Conservation (phyloP, 805 yeast genomes). For the Wickerhamomyces silvicola region DNA sequence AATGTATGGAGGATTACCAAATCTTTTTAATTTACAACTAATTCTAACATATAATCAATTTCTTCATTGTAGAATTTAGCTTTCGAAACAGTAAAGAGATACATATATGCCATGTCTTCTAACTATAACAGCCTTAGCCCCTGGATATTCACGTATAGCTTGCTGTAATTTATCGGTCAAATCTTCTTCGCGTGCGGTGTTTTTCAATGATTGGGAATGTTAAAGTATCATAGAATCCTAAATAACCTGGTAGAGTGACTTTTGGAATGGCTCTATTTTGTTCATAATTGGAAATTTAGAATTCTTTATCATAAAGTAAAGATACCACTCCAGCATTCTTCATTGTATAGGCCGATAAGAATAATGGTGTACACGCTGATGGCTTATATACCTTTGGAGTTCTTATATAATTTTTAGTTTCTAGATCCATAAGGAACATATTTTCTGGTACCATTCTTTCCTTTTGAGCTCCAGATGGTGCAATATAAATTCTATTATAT, state of each 20-base stretch:
- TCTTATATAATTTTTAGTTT: constrained; percentile 44
- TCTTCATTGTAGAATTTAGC: constrained; percentile 93
- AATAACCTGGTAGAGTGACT: constrained; percentile 44
- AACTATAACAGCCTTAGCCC: constrained; percentile 79
- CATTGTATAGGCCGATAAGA: constrained; percentile 58
- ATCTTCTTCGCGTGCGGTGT: constrained; percentile 84
- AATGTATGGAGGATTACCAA: constrained; percentile 51
- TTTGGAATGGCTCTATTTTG: constrained; percentile 87
- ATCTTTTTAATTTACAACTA: constrained; percentile 78
- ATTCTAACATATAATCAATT: constrained; percentile 77
- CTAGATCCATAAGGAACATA: constrained; percentile 67
- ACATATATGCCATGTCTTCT: constrained; percentile 92
- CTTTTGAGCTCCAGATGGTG: constrained; percentile 96
- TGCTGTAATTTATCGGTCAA: constrained; percentile 57
- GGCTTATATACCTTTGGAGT: constrained; percentile 70
- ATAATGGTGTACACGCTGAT: constrained; percentile 91
- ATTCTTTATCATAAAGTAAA: constrained; percentile 60
- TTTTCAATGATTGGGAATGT: constrained; percentile 87
- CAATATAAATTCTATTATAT: constrained; percentile 56
- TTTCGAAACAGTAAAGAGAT: constrained; percentile 92
- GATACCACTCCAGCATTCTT: constrained; percentile 82
- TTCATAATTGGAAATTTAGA: constrained; percentile 74
- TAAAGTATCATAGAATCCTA: constrained; percentile 67
- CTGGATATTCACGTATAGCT: constrained; percentile 66
- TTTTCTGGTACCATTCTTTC: constrained; percentile 79